Conservation (phyloP, 2,329 filamentous ascomycete species). For the Fusarium albosuccineum region DNA sequence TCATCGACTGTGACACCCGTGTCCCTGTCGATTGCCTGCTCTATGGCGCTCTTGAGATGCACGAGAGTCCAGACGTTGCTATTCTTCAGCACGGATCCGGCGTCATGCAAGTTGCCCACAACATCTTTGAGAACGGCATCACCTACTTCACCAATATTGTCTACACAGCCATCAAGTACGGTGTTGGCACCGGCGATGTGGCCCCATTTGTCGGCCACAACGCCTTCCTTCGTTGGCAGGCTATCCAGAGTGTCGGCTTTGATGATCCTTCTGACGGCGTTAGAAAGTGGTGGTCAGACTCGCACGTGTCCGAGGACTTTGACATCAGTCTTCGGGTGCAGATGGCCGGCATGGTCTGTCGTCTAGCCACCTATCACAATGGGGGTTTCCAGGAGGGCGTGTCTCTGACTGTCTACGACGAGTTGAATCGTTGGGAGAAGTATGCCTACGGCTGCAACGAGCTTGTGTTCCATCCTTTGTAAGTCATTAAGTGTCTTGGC, state of each 20-base stretch:
- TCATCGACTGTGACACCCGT: slow-evolving; percentile 77
- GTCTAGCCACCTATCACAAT: slow-evolving; percentile 76
- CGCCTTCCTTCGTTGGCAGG: slow-evolving; percentile 76
- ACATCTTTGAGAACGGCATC: slow-evolving; percentile 79
- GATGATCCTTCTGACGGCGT: slow-evolving; percentile 58
- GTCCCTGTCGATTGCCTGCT: slow-evolving; percentile 74
- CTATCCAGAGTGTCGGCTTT: slow-evolving; percentile 43
- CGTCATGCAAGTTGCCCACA: slow-evolving; percentile 81
- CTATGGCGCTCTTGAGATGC: slow-evolving; percentile 79
- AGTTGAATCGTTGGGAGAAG: slow-evolving; percentile 79
- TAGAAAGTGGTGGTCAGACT: slow-evolving; percentile 80
- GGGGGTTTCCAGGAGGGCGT: slow-evolving; percentile 81
- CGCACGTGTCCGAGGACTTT: slow-evolving; percentile 82
- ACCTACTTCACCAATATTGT: slow-evolving; percentile 85
- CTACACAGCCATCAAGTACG: slow-evolving; percentile 79
- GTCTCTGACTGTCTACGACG: slow-evolving; percentile 79
- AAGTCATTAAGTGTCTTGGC: slow-evolving; percentile 31
- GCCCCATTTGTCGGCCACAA: slow-evolving; percentile 85
- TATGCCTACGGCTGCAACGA: slow-evolving; percentile 80
- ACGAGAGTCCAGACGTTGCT: slow-evolving; percentile 75
- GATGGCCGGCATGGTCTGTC: slow-evolving; percentile 74
- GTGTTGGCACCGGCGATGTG: slow-evolving; percentile 78
- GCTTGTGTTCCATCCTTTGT: slow-evolving; percentile 76
- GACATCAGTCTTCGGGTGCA: slow-evolving; percentile 81
- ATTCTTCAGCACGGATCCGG: slow-evolving; percentile 80